Evolutionary conservation across 495 filamentous ascomycete genomes (phyloP), one percentile per base, ranked within the genome.

Genomic region (Aspergillus asperescens): DNA sequence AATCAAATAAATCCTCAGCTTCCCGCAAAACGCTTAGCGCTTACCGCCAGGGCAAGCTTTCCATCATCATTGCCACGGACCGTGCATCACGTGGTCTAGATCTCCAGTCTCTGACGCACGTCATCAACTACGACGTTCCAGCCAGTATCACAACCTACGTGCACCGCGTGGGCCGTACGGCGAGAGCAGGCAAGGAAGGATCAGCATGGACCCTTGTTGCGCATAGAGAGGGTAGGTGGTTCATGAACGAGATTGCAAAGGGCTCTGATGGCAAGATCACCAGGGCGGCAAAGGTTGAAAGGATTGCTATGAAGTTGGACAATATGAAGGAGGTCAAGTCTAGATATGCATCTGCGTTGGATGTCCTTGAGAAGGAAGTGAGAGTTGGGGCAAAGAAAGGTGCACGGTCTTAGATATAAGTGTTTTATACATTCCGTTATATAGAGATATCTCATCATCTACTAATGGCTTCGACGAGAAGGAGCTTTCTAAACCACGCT

Each of bases 121-220:
- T 97, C 9, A 73, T 97, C 60, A 96, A 96, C 66, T 98, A 98
- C 73, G 93, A 97, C 63, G 74, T 97, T 28, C 94, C 93, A 0
- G 78, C 81, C 7, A 87, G 81, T 53, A 70, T 89, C 20, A 86
- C 83, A 4, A 85, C 82, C 15, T 98, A 97, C 58, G 85, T 97
- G 10, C 93, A 98, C 68, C 86, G 93, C 18, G 89, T 96, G 9
- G 93, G 93, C 8, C 81, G 93, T 49, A 96, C 93, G 1, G 92
- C 92, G 8, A 74, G 92, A 63, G 92, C 91, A 0, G 88, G 88
- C 3, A 82, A 81, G 37, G 64, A 70, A 6, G 93, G 93, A 0
- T 76, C 79, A 31, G 90, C 92, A 8, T 95, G 88, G 85, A 92
- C 89, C 3, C 67, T 98, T 10, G 76, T 91, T 23, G 84, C 82